Conservation (phyloP, 2,329 filamentous ascomycete species). For the Diaporthe capsici region DNA sequence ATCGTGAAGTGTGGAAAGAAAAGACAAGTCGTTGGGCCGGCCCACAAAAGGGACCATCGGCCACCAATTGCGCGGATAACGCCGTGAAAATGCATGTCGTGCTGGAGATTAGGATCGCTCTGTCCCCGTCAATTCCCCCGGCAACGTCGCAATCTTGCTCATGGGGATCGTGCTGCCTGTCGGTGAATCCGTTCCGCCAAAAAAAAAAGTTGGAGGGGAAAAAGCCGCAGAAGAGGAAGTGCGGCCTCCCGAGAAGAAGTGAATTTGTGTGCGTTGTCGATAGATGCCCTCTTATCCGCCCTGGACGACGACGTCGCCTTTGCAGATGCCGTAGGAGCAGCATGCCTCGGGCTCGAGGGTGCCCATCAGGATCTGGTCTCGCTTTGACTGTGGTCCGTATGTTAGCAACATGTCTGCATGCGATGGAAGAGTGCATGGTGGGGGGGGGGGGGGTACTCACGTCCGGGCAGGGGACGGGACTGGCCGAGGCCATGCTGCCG, state of each 20-base stretch:
- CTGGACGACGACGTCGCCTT: constrained; percentile 41
- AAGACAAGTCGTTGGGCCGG: not conserved
- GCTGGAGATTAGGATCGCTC: constrained; percentile 30
- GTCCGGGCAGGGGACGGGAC: constrained; percentile 41
- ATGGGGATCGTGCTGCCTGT: constrained; percentile 5
- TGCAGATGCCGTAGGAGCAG: constrained; percentile 42
- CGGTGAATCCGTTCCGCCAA: constrained; percentile 23
- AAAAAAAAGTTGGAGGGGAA: not conserved
- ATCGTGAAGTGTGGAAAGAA: constrained; percentile 8
- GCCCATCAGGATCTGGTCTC: constrained; percentile 41
- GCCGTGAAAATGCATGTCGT: constrained; percentile 33
- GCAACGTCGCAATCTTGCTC: constrained; percentile 28
- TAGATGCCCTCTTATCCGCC: constrained; percentile 34
- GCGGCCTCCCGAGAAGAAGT: constrained; percentile 15
- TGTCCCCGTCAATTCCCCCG: constrained; percentile 29
- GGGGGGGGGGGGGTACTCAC: constrained; percentile 20
- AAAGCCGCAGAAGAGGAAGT: not conserved
- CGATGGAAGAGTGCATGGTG: not conserved
- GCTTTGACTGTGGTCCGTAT: constrained; percentile 21
- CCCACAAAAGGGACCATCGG: constrained; percentile 25
- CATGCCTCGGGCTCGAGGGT: constrained; percentile 39
- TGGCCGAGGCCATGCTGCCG: constrained; percentile 36
- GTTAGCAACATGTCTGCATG: not conserved
- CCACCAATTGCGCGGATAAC: constrained; percentile 29
- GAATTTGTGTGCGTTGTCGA: not conserved